Conservation (phyloP, 495 filamentous ascomycete genomes). For the Podospora australis region DNA sequence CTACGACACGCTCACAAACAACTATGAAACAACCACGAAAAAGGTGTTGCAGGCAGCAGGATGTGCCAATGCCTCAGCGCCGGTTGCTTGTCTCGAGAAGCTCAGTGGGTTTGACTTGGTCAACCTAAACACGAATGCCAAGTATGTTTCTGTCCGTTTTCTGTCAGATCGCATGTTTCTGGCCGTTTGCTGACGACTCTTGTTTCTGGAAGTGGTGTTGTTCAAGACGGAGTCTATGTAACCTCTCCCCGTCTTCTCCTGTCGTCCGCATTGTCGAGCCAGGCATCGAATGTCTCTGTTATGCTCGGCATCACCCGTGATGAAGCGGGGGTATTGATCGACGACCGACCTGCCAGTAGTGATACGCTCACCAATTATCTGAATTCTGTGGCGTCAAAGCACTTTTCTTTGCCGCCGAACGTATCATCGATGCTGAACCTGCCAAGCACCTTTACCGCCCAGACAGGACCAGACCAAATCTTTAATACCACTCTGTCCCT, state of each 20-base stretch:
- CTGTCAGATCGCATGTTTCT: not conserved
- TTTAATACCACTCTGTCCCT: constrained; percentile 23
- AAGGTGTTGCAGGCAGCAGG: constrained; percentile 25
- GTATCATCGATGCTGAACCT: constrained; percentile 19
- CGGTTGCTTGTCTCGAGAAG: constrained; percentile 30
- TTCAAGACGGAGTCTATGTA: constrained; percentile 33
- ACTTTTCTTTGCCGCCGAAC: constrained; percentile 19
- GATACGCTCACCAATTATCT: constrained; percentile 18
- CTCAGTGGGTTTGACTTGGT: constrained; percentile 28
- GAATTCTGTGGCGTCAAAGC: constrained; percentile 7
- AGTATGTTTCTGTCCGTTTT: constrained; percentile 14
- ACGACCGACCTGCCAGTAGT: constrained; percentile 14
- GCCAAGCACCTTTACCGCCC: not conserved
- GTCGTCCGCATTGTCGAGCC: constrained; percentile 14
- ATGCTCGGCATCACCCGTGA: constrained; percentile 39
- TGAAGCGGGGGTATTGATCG: constrained; percentile 30
- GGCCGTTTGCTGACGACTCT: not conserved
- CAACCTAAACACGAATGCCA: constrained; percentile 26
- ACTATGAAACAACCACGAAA: constrained; percentile 25
- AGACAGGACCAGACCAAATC: constrained; percentile 18
- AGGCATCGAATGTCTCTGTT: constrained; percentile 21
- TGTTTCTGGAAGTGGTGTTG: constrained; percentile 13
- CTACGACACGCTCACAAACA: constrained; percentile 29
- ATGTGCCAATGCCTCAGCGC: constrained; percentile 24
- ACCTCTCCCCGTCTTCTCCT: constrained; percentile 22